phyloP scores from a whole-genome alignment of 208 protist species.

The Phytomonas serpens region DNA sequence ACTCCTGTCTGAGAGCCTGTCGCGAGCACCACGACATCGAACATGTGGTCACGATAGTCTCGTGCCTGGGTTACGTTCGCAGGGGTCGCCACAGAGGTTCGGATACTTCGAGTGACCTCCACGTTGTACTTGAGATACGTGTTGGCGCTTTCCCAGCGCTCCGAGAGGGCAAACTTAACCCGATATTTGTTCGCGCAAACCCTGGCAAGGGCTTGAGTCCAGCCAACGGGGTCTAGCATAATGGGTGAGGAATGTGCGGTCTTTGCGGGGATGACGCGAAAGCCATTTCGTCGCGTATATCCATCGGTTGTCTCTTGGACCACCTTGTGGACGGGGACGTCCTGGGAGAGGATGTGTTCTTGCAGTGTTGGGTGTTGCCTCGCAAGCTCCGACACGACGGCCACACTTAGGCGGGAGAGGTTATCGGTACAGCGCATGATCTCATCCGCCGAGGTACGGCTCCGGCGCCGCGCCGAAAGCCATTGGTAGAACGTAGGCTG shows the following conservation, averaged over 20 bases:
- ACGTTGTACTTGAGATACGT: conserved; percentile 59
- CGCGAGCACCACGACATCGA: conserved; percentile 77
- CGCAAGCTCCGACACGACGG: conserved; percentile 41
- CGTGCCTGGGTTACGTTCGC: neutral
- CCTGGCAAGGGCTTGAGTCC: conserved; percentile 56
- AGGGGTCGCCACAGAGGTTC: conserved; percentile 27
- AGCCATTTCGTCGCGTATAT: conserved; percentile 14
- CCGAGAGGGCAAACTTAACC: conserved; percentile 49
- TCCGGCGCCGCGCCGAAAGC: conserved; percentile 44
- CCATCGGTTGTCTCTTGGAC: conserved; percentile 1
- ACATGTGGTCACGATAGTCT: conserved; percentile 18
- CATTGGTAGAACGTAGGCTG: conserved; percentile 53
- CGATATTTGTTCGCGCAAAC: conserved; percentile 37
- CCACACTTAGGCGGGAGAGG: conserved; percentile 54
- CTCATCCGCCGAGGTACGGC: conserved; percentile 23
- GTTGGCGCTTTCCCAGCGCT: conserved; percentile 36
- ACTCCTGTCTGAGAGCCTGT: conserved; percentile 44
- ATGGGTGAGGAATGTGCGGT: conserved; percentile 52
- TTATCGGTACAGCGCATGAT: conserved; percentile 70
- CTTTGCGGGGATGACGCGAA: conserved; percentile 2
- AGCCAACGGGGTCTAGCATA: conserved; percentile 64
- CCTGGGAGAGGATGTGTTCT: conserved; percentile 30
- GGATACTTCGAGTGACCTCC: conserved; percentile 51
- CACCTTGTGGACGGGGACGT: conserved; percentile 16
- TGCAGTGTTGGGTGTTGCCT: conserved; percentile 41